A percentile compares a stretch with the other conserved stretches of the same genome.
Evolutionary conservation across 495 filamentous ascomycete species (phyloP).

Genomic region (Daldinia concentrica): DNA sequence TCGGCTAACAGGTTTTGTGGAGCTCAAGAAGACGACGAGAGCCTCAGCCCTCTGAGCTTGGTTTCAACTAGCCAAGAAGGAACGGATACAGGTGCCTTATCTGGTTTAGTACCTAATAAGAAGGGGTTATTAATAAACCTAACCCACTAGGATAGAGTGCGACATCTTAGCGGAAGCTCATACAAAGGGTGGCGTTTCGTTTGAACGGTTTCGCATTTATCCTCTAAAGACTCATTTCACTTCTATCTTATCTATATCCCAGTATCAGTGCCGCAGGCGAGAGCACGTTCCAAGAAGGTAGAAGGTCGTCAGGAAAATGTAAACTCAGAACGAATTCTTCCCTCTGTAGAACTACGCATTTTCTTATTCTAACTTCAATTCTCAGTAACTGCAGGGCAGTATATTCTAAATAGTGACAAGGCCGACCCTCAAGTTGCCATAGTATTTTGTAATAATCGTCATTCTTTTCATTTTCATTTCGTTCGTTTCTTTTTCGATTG

Average conservation of each 20-base stretch:
- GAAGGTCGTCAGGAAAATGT: background rate
- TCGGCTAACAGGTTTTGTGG: background rate
- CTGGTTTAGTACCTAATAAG: background rate
- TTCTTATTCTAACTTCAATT: background rate
- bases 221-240: background rate
- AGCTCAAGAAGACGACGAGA: background rate
- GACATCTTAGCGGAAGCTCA: background rate
- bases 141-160: background rate
- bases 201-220: background rate
- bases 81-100: background rate
- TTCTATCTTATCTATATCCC: background rate
- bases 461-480: background rate
- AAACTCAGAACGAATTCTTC: background rate
- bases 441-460: slow-evolving; percentile 1
- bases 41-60: background rate
- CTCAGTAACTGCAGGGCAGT: background rate
- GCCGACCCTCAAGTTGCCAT: background rate
- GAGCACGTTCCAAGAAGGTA: background rate
- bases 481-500: background rate
- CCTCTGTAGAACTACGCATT: background rate
- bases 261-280: background rate
- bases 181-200: background rate
- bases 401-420: background rate
- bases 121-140: slow-evolving; percentile 1
- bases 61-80: slow-evolving; percentile 1